A percentile compares a stretch with the other conserved stretches of the same genome.
Conservation (phyloP, 257 asterid genomes). For the Capsicum baccatum region DNA sequence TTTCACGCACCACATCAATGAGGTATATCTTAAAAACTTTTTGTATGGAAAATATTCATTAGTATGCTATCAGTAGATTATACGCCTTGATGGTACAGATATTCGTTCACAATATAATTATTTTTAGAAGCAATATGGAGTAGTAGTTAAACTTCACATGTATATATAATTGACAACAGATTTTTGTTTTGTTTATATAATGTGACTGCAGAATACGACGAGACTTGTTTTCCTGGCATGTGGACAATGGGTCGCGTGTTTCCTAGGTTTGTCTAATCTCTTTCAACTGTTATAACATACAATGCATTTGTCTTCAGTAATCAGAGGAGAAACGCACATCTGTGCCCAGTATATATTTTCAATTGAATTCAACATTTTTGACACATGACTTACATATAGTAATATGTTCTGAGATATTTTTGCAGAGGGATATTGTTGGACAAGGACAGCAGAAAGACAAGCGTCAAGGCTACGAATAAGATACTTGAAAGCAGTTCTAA, state of each 20-base stretch:
- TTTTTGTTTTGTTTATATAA: background rate
- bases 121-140: too few species aligned
- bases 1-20: constrained; percentile 49
- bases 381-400: background rate
- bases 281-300: too few species aligned
- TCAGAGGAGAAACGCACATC: too few species aligned
- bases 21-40: constrained; percentile 44
- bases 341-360: background rate
- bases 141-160: background rate
- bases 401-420: background rate
- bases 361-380: background rate
- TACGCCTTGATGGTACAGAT: too few species aligned
- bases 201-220: constrained; percentile 65
- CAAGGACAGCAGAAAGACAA: constrained; percentile 92
- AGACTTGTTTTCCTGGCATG: constrained; percentile 73
- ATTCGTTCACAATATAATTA: background rate
- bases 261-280: constrained; percentile 56
- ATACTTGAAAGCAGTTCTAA: constrained; percentile 79
- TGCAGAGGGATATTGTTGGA: constrained; percentile 92
- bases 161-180: too few species aligned
- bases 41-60: too few species aligned
- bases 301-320: too few species aligned
- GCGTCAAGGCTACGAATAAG: constrained; percentile 69
- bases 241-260: constrained; percentile 74
- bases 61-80: too few species aligned